phyloP scores from a whole-genome alignment of 2,329 filamentous ascomycete species.

The Sporothrix brasiliensis region DNA sequence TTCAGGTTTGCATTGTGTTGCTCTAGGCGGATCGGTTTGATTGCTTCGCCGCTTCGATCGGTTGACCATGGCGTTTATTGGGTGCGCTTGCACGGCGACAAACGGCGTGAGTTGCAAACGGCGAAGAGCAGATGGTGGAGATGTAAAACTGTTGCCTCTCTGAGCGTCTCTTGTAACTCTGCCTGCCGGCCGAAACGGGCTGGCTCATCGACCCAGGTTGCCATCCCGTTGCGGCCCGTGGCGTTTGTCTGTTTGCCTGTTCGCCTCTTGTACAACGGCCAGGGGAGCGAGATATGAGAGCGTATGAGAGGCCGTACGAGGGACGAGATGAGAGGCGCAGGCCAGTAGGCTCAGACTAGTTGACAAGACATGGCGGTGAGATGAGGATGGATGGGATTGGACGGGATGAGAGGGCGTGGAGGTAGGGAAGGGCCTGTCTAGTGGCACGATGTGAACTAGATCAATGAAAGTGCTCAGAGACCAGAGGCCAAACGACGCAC shows the following conservation, averaged over 20 bases:
- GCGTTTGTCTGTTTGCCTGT: constrained; percentile 22
- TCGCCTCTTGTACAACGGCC: not conserved
- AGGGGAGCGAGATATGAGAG: constrained; percentile 9
- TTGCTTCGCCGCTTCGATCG: not conserved
- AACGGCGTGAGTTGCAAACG: constrained; percentile 3
- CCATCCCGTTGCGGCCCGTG: constrained; percentile 22
- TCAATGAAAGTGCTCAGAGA: constrained; percentile 6
- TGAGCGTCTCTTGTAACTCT: too few relatives aligned
- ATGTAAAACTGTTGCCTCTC: not conserved
- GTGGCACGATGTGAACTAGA: constrained; percentile 14
- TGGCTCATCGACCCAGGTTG: not conserved
- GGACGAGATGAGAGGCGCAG: not conserved
- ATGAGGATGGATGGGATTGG: not conserved
- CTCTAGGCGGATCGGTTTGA: too few relatives aligned
- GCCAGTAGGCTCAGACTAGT: not conserved
- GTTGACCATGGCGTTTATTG: constrained; percentile 9
- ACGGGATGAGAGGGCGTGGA: not conserved
- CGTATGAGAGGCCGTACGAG: not conserved
- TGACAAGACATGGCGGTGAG: constrained; percentile 29
- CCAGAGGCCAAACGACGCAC: not conserved
- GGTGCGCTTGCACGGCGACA: not conserved
- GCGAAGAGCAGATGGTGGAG: not conserved
- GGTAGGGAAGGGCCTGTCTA: not conserved
- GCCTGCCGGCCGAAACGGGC: not conserved
- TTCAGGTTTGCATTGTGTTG: too few relatives aligned